Base-by-base conservation (phyloP, 176 grass and related monocot genomes). In the Melocanna baccifera region DNA sequence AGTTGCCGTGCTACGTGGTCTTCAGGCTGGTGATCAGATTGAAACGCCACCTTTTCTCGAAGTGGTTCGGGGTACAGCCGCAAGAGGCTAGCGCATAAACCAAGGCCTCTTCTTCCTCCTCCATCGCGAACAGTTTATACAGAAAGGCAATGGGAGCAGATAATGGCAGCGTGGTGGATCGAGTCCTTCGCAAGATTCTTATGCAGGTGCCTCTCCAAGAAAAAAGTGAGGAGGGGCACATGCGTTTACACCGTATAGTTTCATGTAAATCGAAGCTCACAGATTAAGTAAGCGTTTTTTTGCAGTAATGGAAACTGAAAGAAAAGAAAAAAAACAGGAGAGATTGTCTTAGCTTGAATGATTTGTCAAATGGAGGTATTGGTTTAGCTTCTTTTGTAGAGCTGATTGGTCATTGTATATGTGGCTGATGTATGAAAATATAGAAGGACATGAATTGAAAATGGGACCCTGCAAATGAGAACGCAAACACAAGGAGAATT, bases 1-100 rank as follows among this genome's bases (percentile, higher is more conserved):
- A 97, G 7, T 22, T 97, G 40, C 95, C 92, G 12, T 97, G 95
- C 89, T 97, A 94, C 81, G 79, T 73, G 13, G 77, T 91, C 39
- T 92, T 97, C 81, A 81, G 81, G 18, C 16, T 97, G 78, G 71
- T 97, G 71, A 91, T 92, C 86, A 92, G 84, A 58, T 46, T 94
- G 75, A 97, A 97, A 61, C 87, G 76, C 69, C 62, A 45, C 73
- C 87, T 97, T 9, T 86, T 97, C n/a, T 47, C 70, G 15, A 91
- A 67, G 55, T 92, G 89, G 82, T 97, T 86, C 87, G 76, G 2
- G 41, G 23, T 57, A 45, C 48, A 19, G 81, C 61, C 2, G 59
- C 68, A 19, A 51, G 58, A 87, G 23, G 20, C 10, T 83, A 73
- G 80, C 32, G 5, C 57, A 18, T 45, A 5, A 87, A 22, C 57